phyloP scores from a whole-genome alignment of 768 basidiomycete genomes.

The Tricholomella constricta region DNA sequence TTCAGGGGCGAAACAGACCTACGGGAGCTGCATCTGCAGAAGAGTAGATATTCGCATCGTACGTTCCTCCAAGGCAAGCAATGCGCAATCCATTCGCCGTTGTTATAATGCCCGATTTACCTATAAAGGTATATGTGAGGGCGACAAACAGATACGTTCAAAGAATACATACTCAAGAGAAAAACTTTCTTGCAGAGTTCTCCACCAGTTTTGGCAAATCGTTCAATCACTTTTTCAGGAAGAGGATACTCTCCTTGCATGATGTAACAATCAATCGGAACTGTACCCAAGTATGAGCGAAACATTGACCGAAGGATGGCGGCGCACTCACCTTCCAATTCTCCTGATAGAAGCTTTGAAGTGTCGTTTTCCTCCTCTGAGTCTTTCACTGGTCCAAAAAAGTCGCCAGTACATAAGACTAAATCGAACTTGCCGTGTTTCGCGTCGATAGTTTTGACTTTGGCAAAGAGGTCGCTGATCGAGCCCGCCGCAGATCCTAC shows the following conservation, averaged over 20 bases:
- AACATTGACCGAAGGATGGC: not conserved
- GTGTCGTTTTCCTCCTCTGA: conserved; percentile 52
- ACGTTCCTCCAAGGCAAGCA: conserved; percentile 82
- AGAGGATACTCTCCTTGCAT: conserved; percentile 84
- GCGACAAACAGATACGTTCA: not conserved
- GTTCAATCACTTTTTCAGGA: conserved; percentile 71
- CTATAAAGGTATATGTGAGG: conserved; percentile 38
- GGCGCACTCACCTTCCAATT: conserved; percentile 56
- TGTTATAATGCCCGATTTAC: conserved; percentile 78
- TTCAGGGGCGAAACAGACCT: conserved; percentile 25
- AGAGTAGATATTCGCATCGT: conserved; percentile 60
- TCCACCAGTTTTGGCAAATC: conserved; percentile 74
- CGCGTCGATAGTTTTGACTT: conserved; percentile 80
- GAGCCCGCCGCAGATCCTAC: conserved; percentile 81
- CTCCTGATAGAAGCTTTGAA: conserved; percentile 62
- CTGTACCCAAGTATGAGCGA: conserved; percentile 39
- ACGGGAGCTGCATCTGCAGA: conserved; percentile 68
- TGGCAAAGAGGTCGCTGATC: conserved; percentile 73
- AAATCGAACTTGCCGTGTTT: conserved; percentile 95
- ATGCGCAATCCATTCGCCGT: conserved; percentile 82
- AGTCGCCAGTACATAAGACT: conserved; percentile 80
- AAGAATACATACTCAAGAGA: conserved; percentile 67
- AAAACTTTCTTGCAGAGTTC: conserved; percentile 84
- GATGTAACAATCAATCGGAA: conserved; percentile 88
- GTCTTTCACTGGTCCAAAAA: conserved; percentile 63